A percentile compares a stretch with the other conserved stretches of the same genome.
phyloP scores from a whole-genome alignment of 192 early-diverging fungal genomes.

The Podochytrium sp. region DNA sequence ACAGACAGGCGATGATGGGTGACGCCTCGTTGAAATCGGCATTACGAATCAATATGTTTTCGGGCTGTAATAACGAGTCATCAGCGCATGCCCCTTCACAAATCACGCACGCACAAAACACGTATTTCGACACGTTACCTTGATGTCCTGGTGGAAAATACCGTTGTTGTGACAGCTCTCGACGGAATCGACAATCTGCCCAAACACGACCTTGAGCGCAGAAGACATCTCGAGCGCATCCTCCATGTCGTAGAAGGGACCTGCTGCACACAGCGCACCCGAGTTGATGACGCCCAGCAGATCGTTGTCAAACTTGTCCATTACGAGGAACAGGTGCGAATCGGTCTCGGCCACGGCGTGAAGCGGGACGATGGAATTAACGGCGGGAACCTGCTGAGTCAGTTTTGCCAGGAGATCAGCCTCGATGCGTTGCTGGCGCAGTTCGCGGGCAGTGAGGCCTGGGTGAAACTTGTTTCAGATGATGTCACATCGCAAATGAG shows the following conservation, averaged over 20 bases:
- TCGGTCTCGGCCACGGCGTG: conserved; percentile 26
- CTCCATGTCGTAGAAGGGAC: conserved; percentile 12
- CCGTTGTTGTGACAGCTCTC: conserved; percentile 70
- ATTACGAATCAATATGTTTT: conserved; percentile 69
- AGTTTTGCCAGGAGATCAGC: conserved; percentile 33
- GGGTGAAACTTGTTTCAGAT: neutral
- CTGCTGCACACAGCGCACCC: conserved; percentile 1
- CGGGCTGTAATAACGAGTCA: conserved; percentile 45
- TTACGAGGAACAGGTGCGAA: conserved; percentile 35
- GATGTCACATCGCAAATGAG: neutral
- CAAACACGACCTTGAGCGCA: conserved; percentile 52
- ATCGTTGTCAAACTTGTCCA: conserved; percentile 40
- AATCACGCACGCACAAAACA: too few relatives aligned
- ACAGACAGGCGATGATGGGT: conserved; percentile 59
- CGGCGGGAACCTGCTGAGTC: neutral
- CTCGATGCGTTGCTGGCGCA: conserved; percentile 44
- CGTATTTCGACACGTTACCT: conserved; percentile 40
- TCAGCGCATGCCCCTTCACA: too few relatives aligned
- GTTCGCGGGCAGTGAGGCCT: conserved; percentile 36
- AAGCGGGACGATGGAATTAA: conserved; percentile 22
- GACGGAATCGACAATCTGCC: conserved; percentile 78
- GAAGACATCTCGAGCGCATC: conserved; percentile 28
- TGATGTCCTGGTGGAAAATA: conserved; percentile 92
- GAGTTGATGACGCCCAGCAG: conserved; percentile 44
- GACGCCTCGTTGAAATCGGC: neutral